Evolutionary conservation across 768 basidiomycete species (phyloP), one percentile per base, ranked within the genome.

Genomic region (Favolaschia claudopus): DNA sequence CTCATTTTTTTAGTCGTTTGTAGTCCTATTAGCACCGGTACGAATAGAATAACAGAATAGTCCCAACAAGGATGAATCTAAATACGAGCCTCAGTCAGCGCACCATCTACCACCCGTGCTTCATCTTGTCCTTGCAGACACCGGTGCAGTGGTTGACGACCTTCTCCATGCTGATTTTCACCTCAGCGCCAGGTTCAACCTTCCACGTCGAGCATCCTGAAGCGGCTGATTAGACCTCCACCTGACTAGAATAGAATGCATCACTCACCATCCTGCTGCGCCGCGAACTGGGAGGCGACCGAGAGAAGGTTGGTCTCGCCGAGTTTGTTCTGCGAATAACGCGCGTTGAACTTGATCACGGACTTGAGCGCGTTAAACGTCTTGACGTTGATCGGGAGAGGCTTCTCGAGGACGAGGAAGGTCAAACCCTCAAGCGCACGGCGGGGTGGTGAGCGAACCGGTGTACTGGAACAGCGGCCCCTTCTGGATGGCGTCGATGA

Each of bases 211-310:
- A 24, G 62, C 40, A 22, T 58, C 72, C 49, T 5, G 49, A 49
- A 13, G 61, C 48, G 15, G 57, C 60, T 22, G 55, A 66, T 19
- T 44, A 70, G 13, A 66, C 40, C 12, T 37, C 76, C 12, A 62
- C 60, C 1, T 76, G 77, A 9, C 75, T 79, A 5, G 84, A 85
- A 46, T 46, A 9, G 32, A 49, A 34, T n/a, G 6, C 28, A 24
- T 31, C n/a, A 34, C 49, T 19, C 14, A 29, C 49, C 36, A n/a
- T 32, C 24, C 27, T 46, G 17, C n/a, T 33, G 2, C 9, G 44
- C 22, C 0, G 51, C 20, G 19, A 36, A 37, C 12, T 34, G 13
- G 29, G 2, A 42, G 22, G 58, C 44, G 27, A 54, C 39, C n/a
- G 51, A 36, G 45, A 63, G 52, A 17, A 63, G 47, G 53, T 63